A percentile compares a stretch with the other conserved stretches of the same genome.
Conservation (phyloP, 75 land plant genomes). For the Selaginella tamariscina region DNA sequence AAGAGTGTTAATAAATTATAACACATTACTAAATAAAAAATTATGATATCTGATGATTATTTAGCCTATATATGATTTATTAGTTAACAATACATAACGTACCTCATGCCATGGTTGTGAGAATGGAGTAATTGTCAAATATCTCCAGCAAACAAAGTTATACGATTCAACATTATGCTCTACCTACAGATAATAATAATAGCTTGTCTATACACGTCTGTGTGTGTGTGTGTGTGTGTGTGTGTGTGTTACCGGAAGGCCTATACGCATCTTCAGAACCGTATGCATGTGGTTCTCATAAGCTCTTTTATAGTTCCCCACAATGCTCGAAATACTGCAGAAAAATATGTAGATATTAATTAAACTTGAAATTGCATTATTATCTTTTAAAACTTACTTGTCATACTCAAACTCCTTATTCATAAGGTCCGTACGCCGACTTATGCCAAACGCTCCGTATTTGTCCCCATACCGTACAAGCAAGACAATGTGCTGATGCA, state of each 20-base stretch:
- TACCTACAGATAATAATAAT: constrained; percentile 15
- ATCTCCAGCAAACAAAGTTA: constrained; percentile 30
- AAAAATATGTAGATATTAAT: background rate
- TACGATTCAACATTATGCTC: constrained; percentile 26
- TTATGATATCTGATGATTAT: background rate
- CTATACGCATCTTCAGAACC: constrained; percentile 27
- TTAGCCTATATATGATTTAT: background rate
- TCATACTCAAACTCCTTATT: constrained; percentile 27
- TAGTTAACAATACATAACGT: background rate
- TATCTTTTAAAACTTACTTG: constrained; percentile 23
- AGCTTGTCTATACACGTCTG: background rate
- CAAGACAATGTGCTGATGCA: constrained; percentile 33
- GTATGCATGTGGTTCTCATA: constrained; percentile 22
- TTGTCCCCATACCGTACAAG: constrained; percentile 24
- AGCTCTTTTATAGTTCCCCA: constrained; percentile 24
- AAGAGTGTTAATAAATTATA: no score
- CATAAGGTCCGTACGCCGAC: constrained; percentile 27
- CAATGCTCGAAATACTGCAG: constrained; percentile 29
- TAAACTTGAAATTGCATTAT: background rate
- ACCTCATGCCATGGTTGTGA: constrained; percentile 22
- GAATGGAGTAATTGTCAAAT: constrained; percentile 16
- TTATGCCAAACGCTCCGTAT: constrained; percentile 34
- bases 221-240: no score
- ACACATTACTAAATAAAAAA: background rate
- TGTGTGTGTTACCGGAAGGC: constrained; percentile 33